These are phyloP conservation scores for Phytophthora podocarpi DNA, from an alignment of 352 stramenopile species.

Conservation along the genomic window DNA sequence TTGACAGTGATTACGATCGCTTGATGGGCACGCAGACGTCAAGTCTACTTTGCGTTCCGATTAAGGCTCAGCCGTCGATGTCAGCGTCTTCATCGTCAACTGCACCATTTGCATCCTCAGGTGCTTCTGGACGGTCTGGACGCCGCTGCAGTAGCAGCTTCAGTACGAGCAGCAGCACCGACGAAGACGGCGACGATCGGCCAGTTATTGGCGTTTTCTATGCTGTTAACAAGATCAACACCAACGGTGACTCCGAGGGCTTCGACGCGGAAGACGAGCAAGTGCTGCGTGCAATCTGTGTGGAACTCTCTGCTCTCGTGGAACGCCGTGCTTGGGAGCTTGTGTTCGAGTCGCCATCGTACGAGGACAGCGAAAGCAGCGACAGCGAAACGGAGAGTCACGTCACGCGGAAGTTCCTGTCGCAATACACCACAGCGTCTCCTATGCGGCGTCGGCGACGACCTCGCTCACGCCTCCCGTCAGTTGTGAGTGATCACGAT, in stretches of 20 bases:
- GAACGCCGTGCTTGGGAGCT: constrained; percentile 76
- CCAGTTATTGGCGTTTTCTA: constrained; percentile 80
- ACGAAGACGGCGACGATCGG: constrained; percentile 44
- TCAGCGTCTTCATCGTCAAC: constrained; percentile 23
- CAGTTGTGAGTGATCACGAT: constrained; percentile 36
- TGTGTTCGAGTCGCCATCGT: constrained; percentile 62
- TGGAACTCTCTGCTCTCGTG: constrained; percentile 64
- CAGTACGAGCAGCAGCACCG: constrained; percentile 62
- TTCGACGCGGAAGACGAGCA: constrained; percentile 75
- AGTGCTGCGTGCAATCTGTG: constrained; percentile 68
- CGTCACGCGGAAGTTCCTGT: constrained; percentile 73
- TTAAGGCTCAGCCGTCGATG: constrained; percentile 53
- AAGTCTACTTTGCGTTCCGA: constrained; percentile 74
- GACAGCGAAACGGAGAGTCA: constrained; percentile 42
- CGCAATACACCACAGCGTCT: constrained; percentile 72
- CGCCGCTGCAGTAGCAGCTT: constrained; percentile 48
- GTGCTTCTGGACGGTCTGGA: constrained; percentile 18
- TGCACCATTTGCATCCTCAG: constrained; percentile 16
- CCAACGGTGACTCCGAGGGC: constrained; percentile 31
- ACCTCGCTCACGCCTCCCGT: constrained; percentile 35
- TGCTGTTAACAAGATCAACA: constrained; percentile 74
- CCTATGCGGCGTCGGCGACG: constrained; percentile 36
- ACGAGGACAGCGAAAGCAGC: constrained; percentile 49
- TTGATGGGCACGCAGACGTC: constrained; percentile 63
- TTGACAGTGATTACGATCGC: constrained; percentile 71